Evolutionary conservation across 2,329 filamentous ascomycete species (phyloP).

Genomic region (Aspergillus ochraceus): DNA sequence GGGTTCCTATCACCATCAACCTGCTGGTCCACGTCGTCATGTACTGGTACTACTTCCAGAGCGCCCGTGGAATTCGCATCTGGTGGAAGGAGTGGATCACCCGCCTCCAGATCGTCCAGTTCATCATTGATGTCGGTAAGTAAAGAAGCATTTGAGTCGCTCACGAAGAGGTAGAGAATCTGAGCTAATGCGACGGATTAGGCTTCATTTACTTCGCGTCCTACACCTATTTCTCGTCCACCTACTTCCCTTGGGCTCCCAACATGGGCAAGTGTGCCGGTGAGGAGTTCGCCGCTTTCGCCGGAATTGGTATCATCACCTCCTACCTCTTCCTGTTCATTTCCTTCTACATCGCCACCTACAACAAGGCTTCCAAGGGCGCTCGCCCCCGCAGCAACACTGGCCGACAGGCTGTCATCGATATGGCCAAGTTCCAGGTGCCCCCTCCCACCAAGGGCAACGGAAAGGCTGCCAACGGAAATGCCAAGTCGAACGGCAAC

Average conservation of each 20-base stretch:
- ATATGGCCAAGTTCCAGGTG: constrained; percentile 74
- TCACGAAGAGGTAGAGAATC: constrained; percentile 7
- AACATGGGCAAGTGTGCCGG: constrained; percentile 85
- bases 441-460: constrained; percentile 36
- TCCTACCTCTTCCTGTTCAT: constrained; percentile 98
- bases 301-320: constrained; percentile 86
- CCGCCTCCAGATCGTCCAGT: constrained; percentile 93
- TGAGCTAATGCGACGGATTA: constrained; percentile 38
- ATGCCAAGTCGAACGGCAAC: constrained; percentile 30
- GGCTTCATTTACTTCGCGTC: constrained; percentile 98
- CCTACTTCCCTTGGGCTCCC: constrained; percentile 83
- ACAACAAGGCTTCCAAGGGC: constrained; percentile 65
- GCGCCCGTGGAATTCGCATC: constrained; percentile 88
- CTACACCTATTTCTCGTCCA: constrained; percentile 96
- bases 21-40: constrained; percentile 94
- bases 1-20: constrained; percentile 92
- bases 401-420: constrained; percentile 81
- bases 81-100: constrained; percentile 99
- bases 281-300: constrained; percentile 93
- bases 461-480: constrained; percentile 20
- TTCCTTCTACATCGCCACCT: constrained; percentile 96
- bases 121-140: constrained; percentile 93
- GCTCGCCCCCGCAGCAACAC: constrained; percentile 54
- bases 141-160: constrained; percentile 10
- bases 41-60: constrained; percentile 99